Conservation (phyloP, 345 rosid genomes). For the Salix exigua region DNA sequence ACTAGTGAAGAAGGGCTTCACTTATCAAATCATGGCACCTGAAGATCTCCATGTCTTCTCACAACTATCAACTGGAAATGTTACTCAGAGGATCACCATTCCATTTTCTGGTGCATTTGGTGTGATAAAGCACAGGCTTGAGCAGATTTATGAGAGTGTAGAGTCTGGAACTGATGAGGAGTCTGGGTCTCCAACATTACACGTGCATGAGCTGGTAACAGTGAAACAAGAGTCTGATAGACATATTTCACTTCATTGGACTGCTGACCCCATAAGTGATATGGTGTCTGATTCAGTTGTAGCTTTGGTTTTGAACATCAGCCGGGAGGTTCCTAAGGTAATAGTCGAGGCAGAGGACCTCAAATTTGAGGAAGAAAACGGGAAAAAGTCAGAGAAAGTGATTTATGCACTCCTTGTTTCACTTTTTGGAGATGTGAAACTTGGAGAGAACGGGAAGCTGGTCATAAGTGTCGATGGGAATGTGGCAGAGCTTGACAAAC, state of each 20-base stretch:
- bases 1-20: constrained; percentile 87
- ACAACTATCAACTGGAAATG: constrained; percentile 78
- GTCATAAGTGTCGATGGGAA: constrained; percentile 72
- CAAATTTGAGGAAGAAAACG: constrained; percentile 61
- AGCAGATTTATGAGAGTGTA: constrained; percentile 75
- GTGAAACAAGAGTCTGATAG: constrained; percentile 83
- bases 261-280: constrained; percentile 80
- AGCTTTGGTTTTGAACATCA: constrained; percentile 74
- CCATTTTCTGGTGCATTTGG: constrained; percentile 79
- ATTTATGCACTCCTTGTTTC: constrained; percentile 76
- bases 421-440: constrained; percentile 85
- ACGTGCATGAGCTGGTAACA: constrained; percentile 64
- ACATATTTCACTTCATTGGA: constrained; percentile 83
- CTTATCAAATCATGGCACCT: constrained; percentile 95
- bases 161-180: constrained; percentile 77
- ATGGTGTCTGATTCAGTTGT: constrained; percentile 91
- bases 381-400: constrained; percentile 74
- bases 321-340: constrained; percentile 74
- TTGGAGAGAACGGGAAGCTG: constrained; percentile 73
- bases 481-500: constrained; percentile 70
- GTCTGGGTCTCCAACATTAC: constrained; percentile 53
- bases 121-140: constrained; percentile 71
- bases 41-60: constrained; percentile 96
- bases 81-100: constrained; percentile 78
- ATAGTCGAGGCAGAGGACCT: constrained; percentile 50